Evolutionary conservation across 768 basidiomycete species (phyloP).

Genomic region (Suillus luteus): DNA sequence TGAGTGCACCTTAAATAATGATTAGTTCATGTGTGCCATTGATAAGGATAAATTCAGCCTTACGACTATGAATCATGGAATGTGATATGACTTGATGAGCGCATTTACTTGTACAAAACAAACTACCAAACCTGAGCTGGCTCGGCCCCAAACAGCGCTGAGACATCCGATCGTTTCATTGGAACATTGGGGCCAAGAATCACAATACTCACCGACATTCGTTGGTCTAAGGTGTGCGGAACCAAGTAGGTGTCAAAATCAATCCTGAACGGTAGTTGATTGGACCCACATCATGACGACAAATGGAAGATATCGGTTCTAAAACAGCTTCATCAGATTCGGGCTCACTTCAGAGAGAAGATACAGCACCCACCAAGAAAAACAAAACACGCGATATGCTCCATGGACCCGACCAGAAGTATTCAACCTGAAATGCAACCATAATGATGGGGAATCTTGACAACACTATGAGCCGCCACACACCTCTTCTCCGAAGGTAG

Average conservation of each 20-base stretch:
- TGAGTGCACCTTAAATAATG: conserved; percentile 10
- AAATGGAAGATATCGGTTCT: conserved; percentile 16
- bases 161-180: background rate
- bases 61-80: conserved; percentile 2
- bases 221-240: background rate
- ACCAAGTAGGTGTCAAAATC: background rate
- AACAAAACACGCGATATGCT: conserved; percentile 13
- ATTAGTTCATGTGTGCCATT: background rate
- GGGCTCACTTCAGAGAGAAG: background rate
- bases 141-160: conserved; percentile 10
- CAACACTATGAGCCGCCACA: background rate
- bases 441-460: background rate
- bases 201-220: conserved; percentile 5
- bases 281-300: conserved; percentile 10
- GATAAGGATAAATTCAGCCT: background rate
- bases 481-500: conserved; percentile 16
- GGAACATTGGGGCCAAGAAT: background rate
- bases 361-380: conserved; percentile 6
- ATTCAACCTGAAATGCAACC: conserved; percentile 11
- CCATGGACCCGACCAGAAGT: conserved; percentile 17
- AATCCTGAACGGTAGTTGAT: background rate
- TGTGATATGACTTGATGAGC: background rate
- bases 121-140: conserved; percentile 6
- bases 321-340: background rate
- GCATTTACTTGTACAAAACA: background rate